These are phyloP conservation scores for Pycnococcus provasolii DNA, from an alignment of 139 green algal genomes.

Conservation along the genomic window DNA sequence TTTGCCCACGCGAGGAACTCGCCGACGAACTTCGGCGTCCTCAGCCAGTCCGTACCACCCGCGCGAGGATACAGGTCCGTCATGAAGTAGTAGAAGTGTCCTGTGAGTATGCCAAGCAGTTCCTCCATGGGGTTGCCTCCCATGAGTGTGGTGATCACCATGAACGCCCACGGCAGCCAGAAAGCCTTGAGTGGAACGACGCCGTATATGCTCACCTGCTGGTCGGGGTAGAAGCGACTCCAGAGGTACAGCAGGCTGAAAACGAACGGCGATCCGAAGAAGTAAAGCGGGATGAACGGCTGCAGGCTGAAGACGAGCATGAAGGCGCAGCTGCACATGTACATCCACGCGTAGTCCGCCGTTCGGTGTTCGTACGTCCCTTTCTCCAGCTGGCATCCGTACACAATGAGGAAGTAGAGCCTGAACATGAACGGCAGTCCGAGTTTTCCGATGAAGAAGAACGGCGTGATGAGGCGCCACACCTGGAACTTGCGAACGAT, in stretches of 20 bases:
- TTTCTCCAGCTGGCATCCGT: conserved; percentile 31
- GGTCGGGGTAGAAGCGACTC: conserved; percentile 41
- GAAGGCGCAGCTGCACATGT: conserved; percentile 31
- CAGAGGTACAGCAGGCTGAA: conserved; percentile 52
- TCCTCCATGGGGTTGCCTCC: conserved; percentile 33
- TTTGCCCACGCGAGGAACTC: background rate
- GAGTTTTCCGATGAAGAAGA: conserved; percentile 41
- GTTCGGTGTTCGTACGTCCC: conserved; percentile 42
- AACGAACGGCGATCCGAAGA: conserved; percentile 33
- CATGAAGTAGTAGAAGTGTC: conserved; percentile 49
- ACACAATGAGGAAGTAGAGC: too few species aligned
- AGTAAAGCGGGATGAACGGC: conserved; percentile 12
- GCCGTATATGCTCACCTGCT: conserved; percentile 33
- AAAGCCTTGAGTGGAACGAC: conserved; percentile 47
- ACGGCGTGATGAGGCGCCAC: conserved; percentile 48
- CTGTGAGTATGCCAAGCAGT: conserved; percentile 43
- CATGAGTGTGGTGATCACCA: conserved; percentile 41
- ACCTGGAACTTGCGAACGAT: conserved; percentile 46
- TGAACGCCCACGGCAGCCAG: conserved; percentile 55
- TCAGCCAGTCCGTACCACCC: background rate
- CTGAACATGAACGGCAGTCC: conserved; percentile 21
- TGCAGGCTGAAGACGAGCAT: conserved; percentile 21
- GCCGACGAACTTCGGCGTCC: conserved; percentile 9
- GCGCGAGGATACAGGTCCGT: conserved; percentile 34
- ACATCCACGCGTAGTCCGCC: conserved; percentile 50